Evolutionary conservation across 805 yeast species (phyloP).

Genomic region (Candida morakotiae): DNA sequence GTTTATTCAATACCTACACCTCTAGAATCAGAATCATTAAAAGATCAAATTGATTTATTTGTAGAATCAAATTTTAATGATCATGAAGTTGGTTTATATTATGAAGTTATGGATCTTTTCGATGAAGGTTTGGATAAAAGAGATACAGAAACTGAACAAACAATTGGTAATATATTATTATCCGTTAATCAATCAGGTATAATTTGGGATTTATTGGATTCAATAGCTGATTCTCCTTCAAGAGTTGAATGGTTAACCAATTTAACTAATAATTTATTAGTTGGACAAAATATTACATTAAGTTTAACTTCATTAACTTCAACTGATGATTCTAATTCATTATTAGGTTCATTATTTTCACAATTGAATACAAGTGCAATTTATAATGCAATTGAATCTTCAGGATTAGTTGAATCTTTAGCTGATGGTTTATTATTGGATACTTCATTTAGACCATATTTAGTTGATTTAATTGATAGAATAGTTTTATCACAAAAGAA

Average conservation of each 20-base stretch:
- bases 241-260: constrained; percentile 28
- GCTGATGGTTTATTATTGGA: constrained; percentile 38
- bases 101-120: constrained; percentile 7
- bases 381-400: constrained; percentile 19
- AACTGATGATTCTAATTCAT: not conserved
- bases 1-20: constrained; percentile 14
- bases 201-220: constrained; percentile 31
- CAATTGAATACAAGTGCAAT: constrained; percentile 19
- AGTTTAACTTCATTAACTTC: constrained; percentile 4
- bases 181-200: constrained; percentile 30
- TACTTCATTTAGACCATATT: constrained; percentile 24
- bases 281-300: constrained; percentile 7
- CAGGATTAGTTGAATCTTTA: constrained; percentile 31
- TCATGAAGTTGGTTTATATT: constrained; percentile 7
- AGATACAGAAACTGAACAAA: constrained; percentile 4
- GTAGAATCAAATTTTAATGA: constrained; percentile 8
- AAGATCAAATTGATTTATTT: constrained; percentile 13
- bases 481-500: constrained; percentile 29
- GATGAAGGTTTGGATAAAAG: not conserved
- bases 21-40: constrained; percentile 12
- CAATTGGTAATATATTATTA: constrained; percentile 20
- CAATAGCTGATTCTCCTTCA: constrained; percentile 26
- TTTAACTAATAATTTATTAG: constrained; percentile 20
- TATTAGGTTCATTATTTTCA: constrained; percentile 6
- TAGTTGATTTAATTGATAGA: constrained; percentile 27